Conservation (phyloP, 495 filamentous ascomycete species). For the Melanomma pulvis-pyrius region DNA sequence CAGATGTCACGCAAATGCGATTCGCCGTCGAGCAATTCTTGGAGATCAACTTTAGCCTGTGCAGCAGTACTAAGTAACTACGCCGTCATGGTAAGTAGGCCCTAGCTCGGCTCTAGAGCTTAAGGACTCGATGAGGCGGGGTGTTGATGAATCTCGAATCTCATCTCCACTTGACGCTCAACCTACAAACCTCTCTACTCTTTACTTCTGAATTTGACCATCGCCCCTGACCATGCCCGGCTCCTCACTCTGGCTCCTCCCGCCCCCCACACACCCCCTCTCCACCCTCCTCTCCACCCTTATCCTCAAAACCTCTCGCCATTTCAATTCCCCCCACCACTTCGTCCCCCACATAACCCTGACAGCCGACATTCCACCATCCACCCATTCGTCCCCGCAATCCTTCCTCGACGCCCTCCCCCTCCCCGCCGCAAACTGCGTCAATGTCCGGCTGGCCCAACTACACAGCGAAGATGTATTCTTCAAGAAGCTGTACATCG, state of each 20-base stretch:
- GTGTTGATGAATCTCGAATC: not conserved
- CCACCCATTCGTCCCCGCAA: constrained; percentile 35
- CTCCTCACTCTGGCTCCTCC: constrained; percentile 46
- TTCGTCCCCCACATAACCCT: constrained; percentile 46
- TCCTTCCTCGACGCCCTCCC: constrained; percentile 37
- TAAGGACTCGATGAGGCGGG: not conserved
- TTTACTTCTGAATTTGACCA: not conserved
- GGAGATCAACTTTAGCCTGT: no score
- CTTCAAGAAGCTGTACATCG: constrained; percentile 39
- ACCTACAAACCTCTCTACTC: no score
- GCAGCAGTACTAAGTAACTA: no score
- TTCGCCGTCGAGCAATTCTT: no score
- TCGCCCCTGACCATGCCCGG: constrained; percentile 25
- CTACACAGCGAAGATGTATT: constrained; percentile 36
- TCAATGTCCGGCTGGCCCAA: constrained; percentile 33
- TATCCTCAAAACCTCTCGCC: constrained; percentile 28
- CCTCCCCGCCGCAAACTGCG: constrained; percentile 18
- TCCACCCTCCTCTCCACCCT: constrained; percentile 22
- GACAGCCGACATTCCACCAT: constrained; percentile 37
- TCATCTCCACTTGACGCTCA: not conserved
- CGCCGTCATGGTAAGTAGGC: no score
- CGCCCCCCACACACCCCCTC: constrained; percentile 35
- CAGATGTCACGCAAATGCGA: not conserved
- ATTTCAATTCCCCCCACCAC: constrained; percentile 29
- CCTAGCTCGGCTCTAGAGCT: no score